Conservation (phyloP, 2,329 filamentous ascomycete genomes). For the Alternaria tenuissima region DNA sequence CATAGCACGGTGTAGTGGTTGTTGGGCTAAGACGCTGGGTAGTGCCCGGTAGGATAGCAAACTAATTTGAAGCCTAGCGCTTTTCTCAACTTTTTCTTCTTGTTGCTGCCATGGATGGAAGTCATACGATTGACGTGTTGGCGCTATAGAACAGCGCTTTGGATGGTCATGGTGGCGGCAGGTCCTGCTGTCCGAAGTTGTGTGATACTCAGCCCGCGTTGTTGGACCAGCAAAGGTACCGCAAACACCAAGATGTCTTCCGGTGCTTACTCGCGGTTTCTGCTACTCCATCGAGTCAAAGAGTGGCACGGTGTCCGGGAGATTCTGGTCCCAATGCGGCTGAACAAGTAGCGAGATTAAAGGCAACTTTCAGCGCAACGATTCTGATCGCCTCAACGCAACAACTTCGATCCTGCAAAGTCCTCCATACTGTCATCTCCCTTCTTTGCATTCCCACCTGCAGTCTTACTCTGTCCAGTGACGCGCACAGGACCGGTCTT, state of each 20-base stretch:
- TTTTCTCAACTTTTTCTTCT: conserved; percentile 10
- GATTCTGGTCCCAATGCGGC: too few relatives aligned
- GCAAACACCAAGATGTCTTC: too few relatives aligned
- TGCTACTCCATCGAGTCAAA: not conserved
- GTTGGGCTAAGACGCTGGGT: conserved; percentile 30
- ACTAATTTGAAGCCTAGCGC: conserved; percentile 33
- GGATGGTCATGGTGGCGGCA: not conserved
- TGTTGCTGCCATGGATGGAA: conserved; percentile 1
- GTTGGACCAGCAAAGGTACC: too few relatives aligned
- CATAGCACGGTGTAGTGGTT: conserved; percentile 32
- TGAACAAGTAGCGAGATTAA: not conserved
- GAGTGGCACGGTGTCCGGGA: not conserved
- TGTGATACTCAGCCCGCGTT: too few relatives aligned
- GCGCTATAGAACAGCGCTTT: not conserved
- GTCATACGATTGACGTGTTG: not conserved
- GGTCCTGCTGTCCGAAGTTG: too few relatives aligned
- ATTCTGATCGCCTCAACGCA: conserved; percentile 32
- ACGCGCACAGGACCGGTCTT: conserved; percentile 28
- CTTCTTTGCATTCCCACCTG: conserved; percentile 20
- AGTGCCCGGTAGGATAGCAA: conserved; percentile 32
- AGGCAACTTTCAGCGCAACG: conserved; percentile 27
- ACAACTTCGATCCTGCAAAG: conserved; percentile 41
- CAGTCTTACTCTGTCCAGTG: conserved; percentile 22
- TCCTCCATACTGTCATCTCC: conserved; percentile 47
- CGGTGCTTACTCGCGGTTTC: not conserved